Evolutionary conservation across 2,329 filamentous ascomycete species (phyloP), one percentile per base, ranked within the genome.

Genomic region (Dothiorella sarmentorum): DNA sequence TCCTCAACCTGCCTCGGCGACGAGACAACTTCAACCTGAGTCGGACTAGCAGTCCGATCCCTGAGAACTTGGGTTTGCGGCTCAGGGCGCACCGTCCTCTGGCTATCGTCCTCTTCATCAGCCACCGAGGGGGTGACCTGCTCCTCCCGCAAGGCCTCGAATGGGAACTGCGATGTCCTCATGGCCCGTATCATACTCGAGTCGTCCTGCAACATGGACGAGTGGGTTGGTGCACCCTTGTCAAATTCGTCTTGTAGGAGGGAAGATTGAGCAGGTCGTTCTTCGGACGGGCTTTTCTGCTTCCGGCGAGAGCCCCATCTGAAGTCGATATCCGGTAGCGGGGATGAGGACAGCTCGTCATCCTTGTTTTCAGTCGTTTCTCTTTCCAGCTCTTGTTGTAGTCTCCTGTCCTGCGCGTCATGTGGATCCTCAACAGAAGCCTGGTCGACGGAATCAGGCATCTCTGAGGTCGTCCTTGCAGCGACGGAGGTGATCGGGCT

Each of bases 351-450:
- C 5, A 42, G 55, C 4, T 42, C 49, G 2, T 22, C 35, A 24
- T 2, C 67, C 10, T 66, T 47, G 13, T 69, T 66, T 38, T 71
- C 67, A 33, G 63, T 38, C 3, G n/a, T 20, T 7, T 24, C 15
- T 4, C 22, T n/a, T 20, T 40, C 49, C 62, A 40, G 63, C 64
- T 52, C 69, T 65, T 6, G 59, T 60, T 11, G 61, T 63, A 38
- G 53, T 43, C 7, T 64, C 59, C 29, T 61, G 31, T 20, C 61
- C 61, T 7, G 61, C 44, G 61, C 47, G 9, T 56, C 55, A 5
- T 60, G 52, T 22, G 22, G 18, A 15, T 56, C 13, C 9, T 43
- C 15, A 9, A 33, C 11, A 13, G 52, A 18, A 15, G 4, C 15
- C 18, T 44, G 38, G 9, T 10, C 18, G 22, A 9, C 38, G 11